Conservation (phyloP, 148 eudicot species). For the Silene conica region DNA sequence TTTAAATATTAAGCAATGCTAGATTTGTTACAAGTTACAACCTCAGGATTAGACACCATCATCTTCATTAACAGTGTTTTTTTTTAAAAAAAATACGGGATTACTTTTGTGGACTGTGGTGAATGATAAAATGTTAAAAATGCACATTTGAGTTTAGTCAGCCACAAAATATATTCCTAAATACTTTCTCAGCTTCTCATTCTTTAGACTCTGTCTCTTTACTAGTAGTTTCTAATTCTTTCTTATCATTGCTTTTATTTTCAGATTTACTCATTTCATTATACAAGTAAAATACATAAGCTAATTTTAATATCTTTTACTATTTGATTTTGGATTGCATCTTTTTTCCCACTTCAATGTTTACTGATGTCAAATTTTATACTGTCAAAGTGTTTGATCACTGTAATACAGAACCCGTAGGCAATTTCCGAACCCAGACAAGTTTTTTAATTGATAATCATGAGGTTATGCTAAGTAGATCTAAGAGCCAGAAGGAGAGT, state of each 20-base stretch:
- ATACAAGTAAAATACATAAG: neutral
- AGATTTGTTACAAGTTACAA: neutral
- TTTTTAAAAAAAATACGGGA: neutral
- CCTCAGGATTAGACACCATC: constrained; percentile 9
- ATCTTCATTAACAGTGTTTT: neutral
- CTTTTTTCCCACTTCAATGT: constrained; percentile 9
- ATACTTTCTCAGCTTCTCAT: neutral
- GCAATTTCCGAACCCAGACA: constrained; percentile 34
- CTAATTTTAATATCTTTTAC: neutral
- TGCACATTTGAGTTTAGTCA: neutral
- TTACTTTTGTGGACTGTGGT: neutral
- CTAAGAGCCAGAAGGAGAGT: constrained; percentile 57
- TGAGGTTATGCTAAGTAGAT: constrained; percentile 39
- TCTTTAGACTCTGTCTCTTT: neutral
- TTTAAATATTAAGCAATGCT: neutral
- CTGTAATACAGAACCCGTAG: constrained; percentile 56
- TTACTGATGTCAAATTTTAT: constrained; percentile 18
- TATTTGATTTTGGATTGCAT: constrained; percentile 4
- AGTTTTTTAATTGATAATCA: constrained; percentile 42
- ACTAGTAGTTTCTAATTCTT: neutral
- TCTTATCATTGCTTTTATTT: neutral
- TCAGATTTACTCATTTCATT: neutral
- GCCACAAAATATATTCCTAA: neutral
- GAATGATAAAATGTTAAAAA: neutral
- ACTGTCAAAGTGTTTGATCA: constrained; percentile 59